Base-by-base conservation (phyloP, 2,329 filamentous ascomycete species). In the Aspergillus phoenicis region DNA sequence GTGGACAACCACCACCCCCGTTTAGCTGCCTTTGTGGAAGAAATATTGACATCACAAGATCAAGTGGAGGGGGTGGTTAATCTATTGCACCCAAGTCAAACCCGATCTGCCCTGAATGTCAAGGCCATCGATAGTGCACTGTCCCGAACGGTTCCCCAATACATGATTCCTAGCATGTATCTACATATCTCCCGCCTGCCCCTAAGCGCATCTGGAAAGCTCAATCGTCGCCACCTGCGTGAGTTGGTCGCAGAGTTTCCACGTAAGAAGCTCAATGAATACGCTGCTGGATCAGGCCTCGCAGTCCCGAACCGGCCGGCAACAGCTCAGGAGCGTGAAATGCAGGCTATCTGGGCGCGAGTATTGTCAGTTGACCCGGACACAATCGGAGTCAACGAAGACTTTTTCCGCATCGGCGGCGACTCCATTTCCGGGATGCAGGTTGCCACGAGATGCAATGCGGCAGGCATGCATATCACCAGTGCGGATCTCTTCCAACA, bases 281-380 rank as follows among this genome's bases (percentile, higher is more conserved):
- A 24, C n/a, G 26, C 26, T 36, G 33, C 33, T 36, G 33, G 24
- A 17, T 22, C n/a, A 20, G 5, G 8, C 7, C 10, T 33, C 26
- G 0, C 3, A 6, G 15, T 8, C 86, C 0, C 82, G 84, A 0
- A 78, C 83, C 0, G 77, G 4, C 63, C 63, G 10, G 10, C 20
- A 10, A 61, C 39, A 10, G 15, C 41, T 2, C n/a, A 41, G 6
- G 64, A 66, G 41, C 20, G 30, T 1, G 20, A n/a, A 22, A 7
- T 66, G 2, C 61, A 56, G 13, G 10, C 45, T 1, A 58, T 65
- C 5, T 66, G 64, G 72, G 59, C 63, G 0, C 4, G 49, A 8
- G 49, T 59, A 4, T 38, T 66, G 11, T 57, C 60, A 15, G 39
- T 55, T 4, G 22, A 30, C 2, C 26, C 24, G 10, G 26, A 26